Conservation (phyloP, 176 grass and related monocot species). For the Juncus effusus region DNA sequence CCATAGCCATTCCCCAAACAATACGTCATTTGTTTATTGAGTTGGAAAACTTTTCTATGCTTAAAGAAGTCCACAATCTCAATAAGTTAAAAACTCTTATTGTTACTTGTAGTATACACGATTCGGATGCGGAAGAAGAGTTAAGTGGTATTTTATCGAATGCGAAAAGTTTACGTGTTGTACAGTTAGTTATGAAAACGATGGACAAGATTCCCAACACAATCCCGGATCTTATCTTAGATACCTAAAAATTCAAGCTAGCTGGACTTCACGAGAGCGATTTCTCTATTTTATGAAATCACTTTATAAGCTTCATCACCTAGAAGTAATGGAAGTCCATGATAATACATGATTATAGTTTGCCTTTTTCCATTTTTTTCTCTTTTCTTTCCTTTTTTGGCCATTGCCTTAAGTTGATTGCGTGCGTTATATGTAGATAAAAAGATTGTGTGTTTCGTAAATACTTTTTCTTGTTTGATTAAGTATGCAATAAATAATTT, state of each 20-base stretch:
- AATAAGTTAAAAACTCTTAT: neutral
- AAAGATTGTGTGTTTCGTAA: too few relatives aligned
- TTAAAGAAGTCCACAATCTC: conserved; percentile 1
- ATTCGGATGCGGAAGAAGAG: neutral
- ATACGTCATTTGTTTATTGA: too few relatives aligned
- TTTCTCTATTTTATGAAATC: neutral
- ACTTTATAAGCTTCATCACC: conserved; percentile 19
- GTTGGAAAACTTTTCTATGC: neutral
- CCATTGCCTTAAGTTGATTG: too few relatives aligned
- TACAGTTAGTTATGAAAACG: conserved; percentile 2
- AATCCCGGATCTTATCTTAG: conserved; percentile 15
- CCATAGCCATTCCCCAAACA: neutral
- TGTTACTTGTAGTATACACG: neutral
- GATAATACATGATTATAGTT: too few relatives aligned
- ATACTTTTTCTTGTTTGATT: too few relatives aligned
- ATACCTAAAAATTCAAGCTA: conserved; percentile 6
- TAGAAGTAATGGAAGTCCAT: conserved; percentile 11
- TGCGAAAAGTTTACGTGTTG: neutral
- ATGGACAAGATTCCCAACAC: conserved; percentile 1
- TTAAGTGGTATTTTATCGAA: neutral
- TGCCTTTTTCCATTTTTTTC: too few relatives aligned
- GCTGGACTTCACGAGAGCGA: neutral
- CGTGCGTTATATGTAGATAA: too few relatives aligned
- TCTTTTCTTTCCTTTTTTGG: too few relatives aligned
- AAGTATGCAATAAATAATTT: too few relatives aligned